Base-by-base conservation (phyloP, 768 basidiomycete species). In the Mycena crocata region DNA sequence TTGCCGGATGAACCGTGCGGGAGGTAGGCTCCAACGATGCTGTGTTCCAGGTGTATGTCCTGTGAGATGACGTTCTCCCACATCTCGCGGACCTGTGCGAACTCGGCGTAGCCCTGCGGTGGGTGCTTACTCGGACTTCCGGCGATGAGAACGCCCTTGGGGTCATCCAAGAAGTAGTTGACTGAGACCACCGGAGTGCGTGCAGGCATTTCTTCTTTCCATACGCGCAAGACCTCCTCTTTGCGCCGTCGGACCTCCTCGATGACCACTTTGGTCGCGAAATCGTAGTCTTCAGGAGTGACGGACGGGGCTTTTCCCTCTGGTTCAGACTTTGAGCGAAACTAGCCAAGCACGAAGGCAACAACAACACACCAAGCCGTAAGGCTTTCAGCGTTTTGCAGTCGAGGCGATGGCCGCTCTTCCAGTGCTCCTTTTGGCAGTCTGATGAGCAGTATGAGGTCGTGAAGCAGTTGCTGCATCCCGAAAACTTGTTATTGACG, bases 381-480 rank as follows among this genome's bases (percentile, higher is more conserved):
- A 70, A 51, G 24, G 49, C 51, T 23, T 64, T 66, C 21, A 70
- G 37, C 1, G 42, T 26, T 34, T 64, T 60, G 52, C 69, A 70
- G 8, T 70, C 69, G 23, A 31, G 45, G 7, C 58, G 61, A 51
- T 70, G 69, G 28, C 51, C 61, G 34, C 24, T 44, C 62, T 64
- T 60, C 69, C 69, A 70, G 56, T 70, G 69, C 24, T 52, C 65
- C 42, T 66, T 63, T 42, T 70, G 69, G 28, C 69, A 70, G 19
- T 63, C 65, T 3, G 49, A 6, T 10, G 57, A 60, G 31, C 69
- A 70, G 48, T 70, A 70, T 5, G 46, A 8, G 14, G 56, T 57
- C 3, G 69, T 64, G 39, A 70, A 70, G 34, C 69, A 70, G 57
- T 62, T 48, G 26, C 69, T 70, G 48, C 69, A 70, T 40, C 69